Conservation (phyloP, 1,284 basidiomycete genomes). For the Cutaneotrichosporon sp. region DNA sequence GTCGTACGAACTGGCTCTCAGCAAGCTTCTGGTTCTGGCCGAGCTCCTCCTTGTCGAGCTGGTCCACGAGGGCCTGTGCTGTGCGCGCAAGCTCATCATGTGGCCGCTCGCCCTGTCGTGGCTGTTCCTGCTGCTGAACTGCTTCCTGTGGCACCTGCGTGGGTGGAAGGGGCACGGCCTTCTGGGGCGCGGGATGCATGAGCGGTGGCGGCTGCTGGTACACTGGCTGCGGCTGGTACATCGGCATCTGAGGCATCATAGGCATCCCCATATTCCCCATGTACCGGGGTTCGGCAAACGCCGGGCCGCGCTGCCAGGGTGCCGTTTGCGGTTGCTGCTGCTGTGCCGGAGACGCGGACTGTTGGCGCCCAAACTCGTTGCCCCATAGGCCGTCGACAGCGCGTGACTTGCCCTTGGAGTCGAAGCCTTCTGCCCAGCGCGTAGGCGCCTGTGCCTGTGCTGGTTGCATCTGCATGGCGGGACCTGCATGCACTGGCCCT, state of each 20-base stretch:
- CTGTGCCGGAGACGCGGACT: conserved; percentile 8
- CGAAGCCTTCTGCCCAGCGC: conserved; percentile 32
- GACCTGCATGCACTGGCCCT: conserved; percentile 6
- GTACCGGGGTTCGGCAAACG: conserved; percentile 4
- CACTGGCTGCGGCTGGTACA: conserved; percentile 20
- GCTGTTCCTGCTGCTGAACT: conserved; percentile 11
- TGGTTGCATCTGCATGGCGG: background rate
- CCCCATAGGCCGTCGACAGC: conserved; percentile 23
- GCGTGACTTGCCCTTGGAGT: conserved; percentile 25
- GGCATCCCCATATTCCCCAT: background rate
- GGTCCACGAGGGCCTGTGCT: conserved; percentile 68
- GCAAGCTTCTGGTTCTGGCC: conserved; percentile 77
- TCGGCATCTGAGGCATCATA: conserved; percentile 13
- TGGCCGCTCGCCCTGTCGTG: conserved; percentile 11
- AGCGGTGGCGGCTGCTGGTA: conserved; percentile 14
- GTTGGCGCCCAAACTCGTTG: conserved; percentile 26
- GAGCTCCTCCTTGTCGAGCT: conserved; percentile 56
- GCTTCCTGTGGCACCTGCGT: conserved; percentile 7
- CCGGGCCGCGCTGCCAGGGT: conserved; percentile 24
- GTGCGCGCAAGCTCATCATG: conserved; percentile 71
- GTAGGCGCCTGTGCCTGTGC: conserved; percentile 2
- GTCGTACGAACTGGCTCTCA: conserved; percentile 78
- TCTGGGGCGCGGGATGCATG: conserved; percentile 12
- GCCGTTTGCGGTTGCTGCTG: conserved; percentile 17
- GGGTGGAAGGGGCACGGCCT: conserved; percentile 13